A percentile compares a stretch with the other conserved stretches of the same genome.
Conservation (phyloP, 257 asterid genomes). For the Penstemon eatonii region DNA sequence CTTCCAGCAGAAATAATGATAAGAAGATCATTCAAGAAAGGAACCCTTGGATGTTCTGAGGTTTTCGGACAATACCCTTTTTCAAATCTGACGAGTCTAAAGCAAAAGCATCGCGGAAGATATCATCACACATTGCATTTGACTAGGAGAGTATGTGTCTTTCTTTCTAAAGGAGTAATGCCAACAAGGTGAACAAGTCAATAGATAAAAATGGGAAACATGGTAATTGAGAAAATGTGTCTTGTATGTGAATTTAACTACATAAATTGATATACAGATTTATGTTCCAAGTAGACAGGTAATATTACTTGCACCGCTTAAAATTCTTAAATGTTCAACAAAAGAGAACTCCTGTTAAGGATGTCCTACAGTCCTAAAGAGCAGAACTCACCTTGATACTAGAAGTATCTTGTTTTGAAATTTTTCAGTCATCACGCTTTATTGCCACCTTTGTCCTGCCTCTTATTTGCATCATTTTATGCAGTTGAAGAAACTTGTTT, state of each 20-base stretch:
- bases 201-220: not conserved
- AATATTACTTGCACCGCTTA: not conserved
- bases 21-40: not conserved
- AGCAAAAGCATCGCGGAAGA: not conserved
- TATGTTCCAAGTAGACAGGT: not conserved
- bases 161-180: too few relatives aligned
- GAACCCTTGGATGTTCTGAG: not conserved
- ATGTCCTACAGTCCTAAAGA: not conserved
- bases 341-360: not conserved
- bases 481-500: conserved; percentile 81
- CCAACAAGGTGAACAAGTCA: not conserved
- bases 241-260: not conserved
- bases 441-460: conserved; percentile 1
- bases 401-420: not conserved
- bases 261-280: too few relatives aligned
- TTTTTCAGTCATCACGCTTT: not conserved
- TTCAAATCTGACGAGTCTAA: not conserved
- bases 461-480: conserved; percentile 17
- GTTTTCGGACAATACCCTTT: not conserved
- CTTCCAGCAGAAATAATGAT: not conserved
- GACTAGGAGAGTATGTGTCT: not conserved
- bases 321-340: not conserved
- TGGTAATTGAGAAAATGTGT: not conserved
- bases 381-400: not conserved
- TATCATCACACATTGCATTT: conserved; percentile 2